Percentiles rank a stretch among this genome's conserved stretches.
phyloP scores from a whole-genome alignment of 1,284 basidiomycete species.

The Ceratobasidium sp. region DNA sequence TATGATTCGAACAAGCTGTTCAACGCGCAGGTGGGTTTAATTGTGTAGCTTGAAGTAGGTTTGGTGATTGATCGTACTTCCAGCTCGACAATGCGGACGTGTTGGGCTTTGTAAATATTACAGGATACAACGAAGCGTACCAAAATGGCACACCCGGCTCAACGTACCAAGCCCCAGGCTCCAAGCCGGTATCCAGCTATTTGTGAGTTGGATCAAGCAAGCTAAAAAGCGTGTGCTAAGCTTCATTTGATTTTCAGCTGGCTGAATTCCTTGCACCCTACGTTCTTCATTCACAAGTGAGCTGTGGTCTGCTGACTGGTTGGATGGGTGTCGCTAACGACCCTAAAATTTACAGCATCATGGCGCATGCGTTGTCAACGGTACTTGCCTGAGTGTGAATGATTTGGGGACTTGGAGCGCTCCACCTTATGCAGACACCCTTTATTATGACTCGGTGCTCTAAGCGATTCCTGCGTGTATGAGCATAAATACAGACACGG shows the following conservation, averaged over 20 bases:
- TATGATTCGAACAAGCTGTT: slow-evolving; percentile 39
- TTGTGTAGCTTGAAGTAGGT: neutral
- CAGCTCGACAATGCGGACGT: slow-evolving; percentile 36
- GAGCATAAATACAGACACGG: too few relatives aligned
- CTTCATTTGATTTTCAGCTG: slow-evolving; percentile 3
- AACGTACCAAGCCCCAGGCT: slow-evolving; percentile 36
- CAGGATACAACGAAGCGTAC: slow-evolving; percentile 36
- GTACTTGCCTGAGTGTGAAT: slow-evolving; percentile 4
- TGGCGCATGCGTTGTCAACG: slow-evolving; percentile 29
- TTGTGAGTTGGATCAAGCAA: slow-evolving; percentile 6
- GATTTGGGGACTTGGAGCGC: neutral
- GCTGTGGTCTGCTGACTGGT: neutral
- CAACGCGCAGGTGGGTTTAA: slow-evolving; percentile 30
- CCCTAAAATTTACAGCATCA: slow-evolving; percentile 14
- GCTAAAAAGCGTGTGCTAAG: neutral
- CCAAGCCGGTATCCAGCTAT: slow-evolving; percentile 39
- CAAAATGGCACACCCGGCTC: slow-evolving; percentile 37
- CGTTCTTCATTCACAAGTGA: slow-evolving; percentile 39
- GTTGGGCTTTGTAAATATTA: slow-evolving; percentile 35
- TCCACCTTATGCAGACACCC: neutral
- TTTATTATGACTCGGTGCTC: neutral
- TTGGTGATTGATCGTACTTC: neutral
- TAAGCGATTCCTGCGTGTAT: neutral
- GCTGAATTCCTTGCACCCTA: slow-evolving; percentile 37
- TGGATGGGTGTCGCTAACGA: neutral